Evolutionary conservation across 331 rosid species (phyloP).

Genomic region (Malus hybrid): DNA sequence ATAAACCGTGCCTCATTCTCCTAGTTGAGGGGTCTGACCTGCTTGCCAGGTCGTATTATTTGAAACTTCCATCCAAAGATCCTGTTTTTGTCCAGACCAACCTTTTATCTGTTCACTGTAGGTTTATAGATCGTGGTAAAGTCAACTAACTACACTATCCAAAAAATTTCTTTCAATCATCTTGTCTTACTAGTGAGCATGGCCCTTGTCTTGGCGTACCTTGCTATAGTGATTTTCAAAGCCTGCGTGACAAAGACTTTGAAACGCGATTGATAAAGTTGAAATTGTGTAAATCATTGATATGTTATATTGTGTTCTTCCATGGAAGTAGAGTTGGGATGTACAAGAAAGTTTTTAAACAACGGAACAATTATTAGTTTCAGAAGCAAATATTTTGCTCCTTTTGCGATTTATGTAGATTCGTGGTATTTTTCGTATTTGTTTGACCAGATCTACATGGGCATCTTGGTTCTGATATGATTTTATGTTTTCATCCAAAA

Average conservation of each 20-base stretch:
- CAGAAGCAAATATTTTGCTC: too few relatives aligned
- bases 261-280: slow-evolving; percentile 58
- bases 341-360: too few relatives aligned
- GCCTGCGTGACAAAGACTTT: slow-evolving; percentile 47
- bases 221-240: slow-evolving; percentile 47
- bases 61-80: too few relatives aligned
- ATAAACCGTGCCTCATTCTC: neutral
- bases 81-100: neutral
- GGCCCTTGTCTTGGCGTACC: slow-evolving; percentile 44
- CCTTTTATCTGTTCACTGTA: neutral
- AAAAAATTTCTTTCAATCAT: slow-evolving; percentile 46
- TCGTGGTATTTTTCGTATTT: too few relatives aligned
- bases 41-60: neutral
- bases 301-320: neutral
- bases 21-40: neutral
- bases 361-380: too few relatives aligned
- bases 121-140: neutral
- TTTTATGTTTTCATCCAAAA: too few relatives aligned
- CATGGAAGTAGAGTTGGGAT: neutral
- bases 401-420: too few relatives aligned
- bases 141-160: slow-evolving; percentile 36
- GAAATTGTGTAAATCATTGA: neutral
- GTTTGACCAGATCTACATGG: too few relatives aligned
- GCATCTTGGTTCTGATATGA: too few relatives aligned
- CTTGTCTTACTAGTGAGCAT: slow-evolving; percentile 66